Evolutionary conservation across 371 early-diverging fungal species (phyloP).

Genomic region (Syncephalastrum sp.): DNA sequence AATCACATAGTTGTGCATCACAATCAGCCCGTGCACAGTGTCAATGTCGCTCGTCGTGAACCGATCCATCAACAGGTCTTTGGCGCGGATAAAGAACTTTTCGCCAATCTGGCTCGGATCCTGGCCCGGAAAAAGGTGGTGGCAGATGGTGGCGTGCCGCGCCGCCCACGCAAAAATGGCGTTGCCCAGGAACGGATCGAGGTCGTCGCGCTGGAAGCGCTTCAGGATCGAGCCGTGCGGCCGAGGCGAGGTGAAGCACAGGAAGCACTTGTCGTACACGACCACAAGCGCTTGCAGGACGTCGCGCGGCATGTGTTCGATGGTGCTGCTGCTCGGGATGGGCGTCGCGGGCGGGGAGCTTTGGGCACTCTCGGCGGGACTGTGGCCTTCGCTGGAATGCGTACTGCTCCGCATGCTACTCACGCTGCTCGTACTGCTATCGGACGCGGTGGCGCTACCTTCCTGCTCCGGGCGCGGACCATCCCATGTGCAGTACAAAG

Average conservation of each 20-base stretch:
- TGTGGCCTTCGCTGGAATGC: slow-evolving; percentile 1
- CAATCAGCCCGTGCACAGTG: slow-evolving; percentile 12
- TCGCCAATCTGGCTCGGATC: slow-evolving; percentile 21
- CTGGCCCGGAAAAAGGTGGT: slow-evolving; percentile 17
- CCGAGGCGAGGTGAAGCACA: slow-evolving; percentile 8
- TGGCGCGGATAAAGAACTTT: slow-evolving; percentile 13
- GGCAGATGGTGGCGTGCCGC: slow-evolving; percentile 20
- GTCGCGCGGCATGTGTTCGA: not conserved
- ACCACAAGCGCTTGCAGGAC: slow-evolving; percentile 8
- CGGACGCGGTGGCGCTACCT: too few species aligned
- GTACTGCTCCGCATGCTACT: not conserved
- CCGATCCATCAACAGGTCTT: slow-evolving; percentile 11
- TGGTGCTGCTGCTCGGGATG: too few species aligned
- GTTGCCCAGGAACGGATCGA: slow-evolving; percentile 14
- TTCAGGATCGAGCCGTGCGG: slow-evolving; percentile 4
- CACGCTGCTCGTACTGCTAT: too few species aligned
- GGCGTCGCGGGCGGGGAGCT: too few species aligned
- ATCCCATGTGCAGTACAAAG: slow-evolving; percentile 16
- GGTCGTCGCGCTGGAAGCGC: slow-evolving; percentile 6
- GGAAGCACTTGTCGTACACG: slow-evolving; percentile 14
- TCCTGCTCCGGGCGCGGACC: not conserved
- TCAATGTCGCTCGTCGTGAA: slow-evolving; percentile 9
- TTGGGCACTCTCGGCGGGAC: not conserved
- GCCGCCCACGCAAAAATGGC: slow-evolving; percentile 22
- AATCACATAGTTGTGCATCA: slow-evolving; percentile 18